Conservation (phyloP, 352 stramenopile genomes). For the Phytophthora syringae region DNA sequence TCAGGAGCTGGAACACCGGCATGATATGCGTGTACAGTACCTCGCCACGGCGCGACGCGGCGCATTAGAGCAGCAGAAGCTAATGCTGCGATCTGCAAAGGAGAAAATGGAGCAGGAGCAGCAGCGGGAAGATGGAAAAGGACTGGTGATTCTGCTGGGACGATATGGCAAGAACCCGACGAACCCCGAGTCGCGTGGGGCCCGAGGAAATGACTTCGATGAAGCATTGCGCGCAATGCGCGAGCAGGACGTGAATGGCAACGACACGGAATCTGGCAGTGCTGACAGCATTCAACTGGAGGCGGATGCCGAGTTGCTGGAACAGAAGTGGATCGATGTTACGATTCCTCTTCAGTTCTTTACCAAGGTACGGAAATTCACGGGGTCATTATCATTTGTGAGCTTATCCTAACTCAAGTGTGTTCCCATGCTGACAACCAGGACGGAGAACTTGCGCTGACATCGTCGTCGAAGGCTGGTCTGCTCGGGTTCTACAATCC, state of each 20-base stretch:
- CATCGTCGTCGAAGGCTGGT: constrained; percentile 64
- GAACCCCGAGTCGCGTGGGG: constrained; percentile 48
- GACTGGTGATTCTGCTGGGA: constrained; percentile 73
- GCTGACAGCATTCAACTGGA: constrained; percentile 27
- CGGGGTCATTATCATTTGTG: not conserved
- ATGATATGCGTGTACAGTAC: constrained; percentile 62
- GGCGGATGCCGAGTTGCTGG: constrained; percentile 28
- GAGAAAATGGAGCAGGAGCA: constrained; percentile 67
- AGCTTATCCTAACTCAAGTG: constrained; percentile 9
- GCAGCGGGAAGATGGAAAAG: constrained; percentile 48
- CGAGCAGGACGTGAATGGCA: constrained; percentile 28
- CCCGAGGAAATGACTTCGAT: constrained; percentile 23
- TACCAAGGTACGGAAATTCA: constrained; percentile 50
- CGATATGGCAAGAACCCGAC: constrained; percentile 83
- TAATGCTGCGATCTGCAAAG: constrained; percentile 70
- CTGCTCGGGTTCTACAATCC: constrained; percentile 87
- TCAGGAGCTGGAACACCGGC: constrained; percentile 50
- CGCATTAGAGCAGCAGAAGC: constrained; percentile 73
- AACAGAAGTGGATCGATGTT: constrained; percentile 78
- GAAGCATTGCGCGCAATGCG: constrained; percentile 23
- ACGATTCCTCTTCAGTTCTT: constrained; percentile 86
- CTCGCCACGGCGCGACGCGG: constrained; percentile 54
- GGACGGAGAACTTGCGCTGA: constrained; percentile 64
- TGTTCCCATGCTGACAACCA: constrained; percentile 23
- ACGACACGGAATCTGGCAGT: constrained; percentile 23